Evolutionary conservation across 2,329 filamentous ascomycete species (phyloP).

Genomic region (Simplicillium aogashimaense): DNA sequence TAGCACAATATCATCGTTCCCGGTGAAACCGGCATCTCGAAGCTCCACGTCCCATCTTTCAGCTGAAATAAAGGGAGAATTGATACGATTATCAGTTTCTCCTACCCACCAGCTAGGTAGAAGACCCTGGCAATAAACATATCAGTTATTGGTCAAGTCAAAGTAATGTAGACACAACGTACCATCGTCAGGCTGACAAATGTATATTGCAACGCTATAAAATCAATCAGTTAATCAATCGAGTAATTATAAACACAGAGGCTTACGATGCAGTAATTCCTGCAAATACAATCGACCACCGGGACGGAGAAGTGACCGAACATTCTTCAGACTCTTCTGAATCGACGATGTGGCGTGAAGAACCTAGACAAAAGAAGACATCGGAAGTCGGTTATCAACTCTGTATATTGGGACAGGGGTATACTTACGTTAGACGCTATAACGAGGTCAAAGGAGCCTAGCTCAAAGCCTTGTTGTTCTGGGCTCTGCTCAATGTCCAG

Average conservation of each 20-base stretch:
- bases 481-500: conserved; percentile 12
- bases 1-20: conserved; percentile 12
- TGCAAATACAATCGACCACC: conserved; percentile 19
- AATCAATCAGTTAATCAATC: too few species aligned
- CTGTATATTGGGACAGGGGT: neutral
- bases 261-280: conserved; percentile 13
- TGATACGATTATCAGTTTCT: conserved; percentile 12
- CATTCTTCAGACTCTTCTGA: conserved; percentile 17
- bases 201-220: too few species aligned
- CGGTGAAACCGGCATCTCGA: conserved; percentile 14
- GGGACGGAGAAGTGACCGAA: conserved; percentile 19
- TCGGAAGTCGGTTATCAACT: neutral
- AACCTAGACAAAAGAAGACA: neutral
- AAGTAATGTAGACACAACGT: too few species aligned
- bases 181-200: too few species aligned
- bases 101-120: conserved; percentile 26
- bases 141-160: too few species aligned
- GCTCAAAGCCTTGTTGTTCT: conserved; percentile 19
- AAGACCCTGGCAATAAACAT: conserved; percentile 8
- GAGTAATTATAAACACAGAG: neutral
- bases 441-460: conserved; percentile 23
- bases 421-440: conserved; percentile 19
- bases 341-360: conserved; percentile 24
- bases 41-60: conserved; percentile 17
- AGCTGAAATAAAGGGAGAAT: conserved; percentile 14